A percentile compares a stretch with the other conserved stretches of the same genome.
These are phyloP conservation scores for Fraxinus xanthoxyloides DNA, from an alignment of 305 asterid species.

Conservation along the genomic window DNA sequence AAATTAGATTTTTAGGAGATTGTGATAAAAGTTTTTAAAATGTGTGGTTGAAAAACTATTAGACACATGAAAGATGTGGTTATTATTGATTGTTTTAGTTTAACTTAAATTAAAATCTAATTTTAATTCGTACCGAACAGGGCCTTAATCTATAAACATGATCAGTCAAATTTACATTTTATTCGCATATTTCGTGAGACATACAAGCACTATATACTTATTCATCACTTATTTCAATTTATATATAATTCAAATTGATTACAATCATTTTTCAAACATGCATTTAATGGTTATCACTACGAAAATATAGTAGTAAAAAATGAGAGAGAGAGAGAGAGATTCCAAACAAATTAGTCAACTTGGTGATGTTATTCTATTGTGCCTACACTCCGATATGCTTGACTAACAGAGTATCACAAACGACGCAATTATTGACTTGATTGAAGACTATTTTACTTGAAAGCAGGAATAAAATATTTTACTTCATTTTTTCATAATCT, in stretches of 20 bases:
- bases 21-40: too few species aligned
- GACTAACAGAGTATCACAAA: slow-evolving; percentile 16
- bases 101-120: too few species aligned
- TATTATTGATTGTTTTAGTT: too few species aligned
- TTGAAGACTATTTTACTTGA: neutral
- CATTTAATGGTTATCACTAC: neutral
- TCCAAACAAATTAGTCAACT: slow-evolving; percentile 16
- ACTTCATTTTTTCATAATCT: neutral
- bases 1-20: too few species aligned
- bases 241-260: too few species aligned
- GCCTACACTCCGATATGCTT: slow-evolving; percentile 23
- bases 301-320: neutral
- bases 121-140: too few species aligned
- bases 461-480: neutral
- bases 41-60: too few species aligned
- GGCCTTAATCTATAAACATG: neutral
- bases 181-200: neutral
- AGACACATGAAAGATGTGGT: too few species aligned
- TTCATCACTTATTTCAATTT: too few species aligned
- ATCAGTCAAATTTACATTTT: neutral
- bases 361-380: slow-evolving; percentile 22
- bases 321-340: too few species aligned
- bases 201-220: too few species aligned
- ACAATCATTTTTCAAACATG: neutral
- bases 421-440: slow-evolving; percentile 4